Base-by-base conservation (phyloP, 345 rosid species). In the Anacardium occidentale region DNA sequence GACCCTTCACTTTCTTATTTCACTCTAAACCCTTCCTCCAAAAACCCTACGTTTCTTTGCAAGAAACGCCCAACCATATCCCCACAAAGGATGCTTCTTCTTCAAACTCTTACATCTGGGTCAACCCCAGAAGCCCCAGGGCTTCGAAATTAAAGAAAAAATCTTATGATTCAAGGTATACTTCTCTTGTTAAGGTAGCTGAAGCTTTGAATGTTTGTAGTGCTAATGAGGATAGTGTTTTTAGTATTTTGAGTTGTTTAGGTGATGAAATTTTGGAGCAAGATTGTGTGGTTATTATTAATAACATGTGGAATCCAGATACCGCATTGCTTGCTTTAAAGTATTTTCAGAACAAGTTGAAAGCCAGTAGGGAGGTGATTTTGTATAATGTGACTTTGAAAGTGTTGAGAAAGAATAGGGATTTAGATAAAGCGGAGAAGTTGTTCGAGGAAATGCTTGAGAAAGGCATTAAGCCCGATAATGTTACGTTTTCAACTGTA, bases 341-440 rank as follows among this genome's bases (percentile, higher is more conserved):
- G 55, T 83, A 53, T 79, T 91, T 92, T 68, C 74, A 64, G 1
- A 77, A 74, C 71, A 89, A 79, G 66, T 15, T 87, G 74, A 80
- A 81, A 72, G 74, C 82, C 0, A 80, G 69, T 6, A 85, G 76
- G 56, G 87, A 83, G 78, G 91, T 84, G 72, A 82, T 94, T 69
- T 79, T 90, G 48, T 94, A 88, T 77, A 95, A 95, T 65, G 97
- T 95, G 52, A 87, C 94, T 5, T 7, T 92, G 75, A 95, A 90
- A 59, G 89, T 92, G 20, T 79, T 87, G 6, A 87, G 94, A 67
- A 92, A 95, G 72, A 64, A 84, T 44, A 89, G 78, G 81, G 92
- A 89, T 77, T 87, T 90, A 62, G 83, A 54, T 29, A 72, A 77
- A 6, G 87, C 91, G 0, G 96, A 91, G 89, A 83, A 81, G 68